Evolutionary conservation across 345 rosid genomes (phyloP), one percentile per base, ranked within the genome.

Genomic region (Dipteronia dyeriana): DNA sequence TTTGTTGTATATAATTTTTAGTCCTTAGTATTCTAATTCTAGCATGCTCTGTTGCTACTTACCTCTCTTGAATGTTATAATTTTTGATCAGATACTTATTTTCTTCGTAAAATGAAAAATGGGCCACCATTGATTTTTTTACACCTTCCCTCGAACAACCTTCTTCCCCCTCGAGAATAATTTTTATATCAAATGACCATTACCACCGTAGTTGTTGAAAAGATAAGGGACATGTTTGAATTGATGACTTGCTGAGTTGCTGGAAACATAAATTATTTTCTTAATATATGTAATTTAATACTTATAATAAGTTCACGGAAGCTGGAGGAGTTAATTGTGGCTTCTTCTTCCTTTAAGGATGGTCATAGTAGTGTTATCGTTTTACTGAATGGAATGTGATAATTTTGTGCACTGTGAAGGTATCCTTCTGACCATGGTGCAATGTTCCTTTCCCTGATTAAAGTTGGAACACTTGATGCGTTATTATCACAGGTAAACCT

Each of bases 401-500:
- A 61, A 47, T 74, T 53, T 41, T 68, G 69, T 62, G 22, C 13
- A 4, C n/a, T 73, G 9, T 67, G 65, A 75, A 90, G 93, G 88
- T 67, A 66, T 73, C 70, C 87, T 69, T 73, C 85, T 69, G 84
- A 80, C 71, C 85, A 78, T 51, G 79, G 75, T 63, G 70, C 80
- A 71, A 63, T 57, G 3, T 76, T 89, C 19, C 80, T 80, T 64
- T 86, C 90, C 63, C 76, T 88, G 68, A 68, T 88, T 87, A 84
- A 82, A 25, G 56, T 83, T 74, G 80, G 88, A 70, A 75, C 85
- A 57, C 89, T 88, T 53, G 89, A 88, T 76, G 51, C 72, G 25
- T 79, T 88, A 68, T 70, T 88, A 74, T 75, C 85, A 16, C 86
- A 90, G 90, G 93, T 90, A 63, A 20, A n/a, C n/a, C 25, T 68